These are phyloP conservation scores for Graphium sp. DNA, from an alignment of 2,329 filamentous ascomycete species.

Conservation along the genomic window DNA sequence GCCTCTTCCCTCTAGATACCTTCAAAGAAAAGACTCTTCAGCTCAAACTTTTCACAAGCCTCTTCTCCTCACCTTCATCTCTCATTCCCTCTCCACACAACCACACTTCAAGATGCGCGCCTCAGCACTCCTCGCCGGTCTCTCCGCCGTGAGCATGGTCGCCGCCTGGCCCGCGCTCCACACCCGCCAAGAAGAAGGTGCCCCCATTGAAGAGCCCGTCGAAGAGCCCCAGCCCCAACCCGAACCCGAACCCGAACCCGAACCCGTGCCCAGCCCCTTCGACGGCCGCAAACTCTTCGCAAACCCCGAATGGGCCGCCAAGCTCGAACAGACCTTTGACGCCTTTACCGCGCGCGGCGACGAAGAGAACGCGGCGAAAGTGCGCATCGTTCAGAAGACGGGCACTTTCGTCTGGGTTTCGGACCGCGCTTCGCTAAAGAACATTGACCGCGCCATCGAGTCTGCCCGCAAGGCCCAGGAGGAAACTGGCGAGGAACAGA, in stretches of 20 bases:
- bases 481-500: slow-evolving; percentile 17
- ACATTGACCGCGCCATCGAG: slow-evolving; percentile 21
- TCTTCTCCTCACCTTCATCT: background rate
- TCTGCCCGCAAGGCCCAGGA: slow-evolving; percentile 17
- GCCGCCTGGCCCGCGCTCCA: slow-evolving; percentile 6
- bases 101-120: slow-evolving; percentile 5
- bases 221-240: background rate
- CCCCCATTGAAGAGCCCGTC: slow-evolving; percentile 1
- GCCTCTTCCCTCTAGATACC: too few relatives aligned
- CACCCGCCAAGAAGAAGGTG: slow-evolving; percentile 2
- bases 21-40: too few relatives aligned
- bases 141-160: slow-evolving; percentile 6
- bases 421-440: slow-evolving; percentile 15
- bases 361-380: slow-evolving; percentile 17
- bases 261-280: slow-evolving; percentile 22
- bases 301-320: slow-evolving; percentile 22
- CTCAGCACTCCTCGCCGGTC: slow-evolving; percentile 5
- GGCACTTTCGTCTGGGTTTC: slow-evolving; percentile 26
- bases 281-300: slow-evolving; percentile 26
- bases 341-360: slow-evolving; percentile 18
- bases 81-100: background rate
- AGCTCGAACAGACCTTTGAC: slow-evolving; percentile 19
- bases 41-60: too few relatives aligned
- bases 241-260: background rate
- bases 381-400: slow-evolving; percentile 18